Base-by-base conservation (phyloP, 495 filamentous ascomycete species). In the Podospora appendiculata region DNA sequence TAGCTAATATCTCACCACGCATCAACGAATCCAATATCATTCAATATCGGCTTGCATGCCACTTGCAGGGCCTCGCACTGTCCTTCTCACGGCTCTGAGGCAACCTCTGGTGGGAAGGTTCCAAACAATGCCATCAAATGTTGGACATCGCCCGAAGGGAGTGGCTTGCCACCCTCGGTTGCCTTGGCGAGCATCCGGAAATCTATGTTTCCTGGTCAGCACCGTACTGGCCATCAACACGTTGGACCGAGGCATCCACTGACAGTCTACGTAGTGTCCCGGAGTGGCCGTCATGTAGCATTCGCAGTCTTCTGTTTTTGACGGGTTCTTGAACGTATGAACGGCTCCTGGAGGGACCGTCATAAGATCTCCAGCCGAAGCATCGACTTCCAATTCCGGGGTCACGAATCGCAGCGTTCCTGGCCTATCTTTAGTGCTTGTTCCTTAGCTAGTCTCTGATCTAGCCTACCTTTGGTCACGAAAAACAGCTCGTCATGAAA, bases 401-500 rank as follows among this genome's bases (percentile, higher is more conserved):
- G 69, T 70, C 49, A 73, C 53, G 47, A 70, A 66, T 32, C 61
- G 51, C 50, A 67, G 58, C 8, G 51, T 53, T 8, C 65, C 65
- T 67, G 18, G 38, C 40, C n/a, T 46, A 11, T 17, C 41, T 3
- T 43, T 9, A 53, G 19, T 35, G 34, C 43, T 10, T 14, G 16
- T 25, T 25, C 25, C 25, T 25, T 25, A 5, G 2, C 2, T 25
- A 25, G 10, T 11, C 4, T 9, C 35, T 17, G 42, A 12, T 36
- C 7, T n/a, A 19, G 5, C 14, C 10, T 62, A 58, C 78, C 78
- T 43, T 74, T 67, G 6, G 70, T 79, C 19, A 79, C 64, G 41
- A 79, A 62, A 65, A 81, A 82, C 32, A 73, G 69, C 64, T 80
- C 76, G 54, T 80, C 76, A 61, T 81, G 79, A 69, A 80, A 66